These are phyloP conservation scores for Calonectria henricotiae DNA, from an alignment of 2,329 filamentous ascomycete genomes.

Conservation along the genomic window DNA sequence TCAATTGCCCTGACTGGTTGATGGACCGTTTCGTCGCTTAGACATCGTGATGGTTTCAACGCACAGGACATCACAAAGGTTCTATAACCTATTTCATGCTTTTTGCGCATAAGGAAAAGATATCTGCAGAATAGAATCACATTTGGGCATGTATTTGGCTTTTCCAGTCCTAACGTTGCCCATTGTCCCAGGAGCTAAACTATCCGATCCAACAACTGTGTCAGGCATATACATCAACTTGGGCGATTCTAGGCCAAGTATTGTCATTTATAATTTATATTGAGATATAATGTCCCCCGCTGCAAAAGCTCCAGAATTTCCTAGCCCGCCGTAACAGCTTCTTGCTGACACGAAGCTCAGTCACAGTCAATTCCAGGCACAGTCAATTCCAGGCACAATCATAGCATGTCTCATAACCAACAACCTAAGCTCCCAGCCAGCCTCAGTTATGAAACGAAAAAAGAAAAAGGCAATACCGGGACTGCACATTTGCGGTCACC, in stretches of 20 bases:
- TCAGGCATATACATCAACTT: not conserved
- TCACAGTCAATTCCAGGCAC: not conserved
- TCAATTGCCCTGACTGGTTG: not conserved
- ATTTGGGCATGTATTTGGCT: not conserved
- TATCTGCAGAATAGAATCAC: not conserved
- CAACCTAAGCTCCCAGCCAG: not conserved
- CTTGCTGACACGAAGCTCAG: not conserved
- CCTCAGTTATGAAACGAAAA: not conserved
- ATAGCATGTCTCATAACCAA: not conserved
- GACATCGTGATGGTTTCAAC: not conserved
- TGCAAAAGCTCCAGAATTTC: not conserved
- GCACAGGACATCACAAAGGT: not conserved
- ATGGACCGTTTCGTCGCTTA: not conserved
- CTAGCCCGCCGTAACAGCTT: too few relatives aligned
- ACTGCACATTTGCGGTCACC: not conserved
- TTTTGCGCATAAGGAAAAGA: not conserved
- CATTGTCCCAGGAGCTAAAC: not conserved
- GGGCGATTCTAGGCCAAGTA: not conserved
- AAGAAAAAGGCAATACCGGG: slow-evolving; percentile 1
- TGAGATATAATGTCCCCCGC: not conserved
- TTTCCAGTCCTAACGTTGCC: not conserved
- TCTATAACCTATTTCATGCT: not conserved
- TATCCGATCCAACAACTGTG: not conserved
- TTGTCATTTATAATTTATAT: not conserved
- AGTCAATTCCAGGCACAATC: not conserved